Base-by-base conservation (phyloP, 768 basidiomycete genomes). In the Trametes sanguinea region DNA sequence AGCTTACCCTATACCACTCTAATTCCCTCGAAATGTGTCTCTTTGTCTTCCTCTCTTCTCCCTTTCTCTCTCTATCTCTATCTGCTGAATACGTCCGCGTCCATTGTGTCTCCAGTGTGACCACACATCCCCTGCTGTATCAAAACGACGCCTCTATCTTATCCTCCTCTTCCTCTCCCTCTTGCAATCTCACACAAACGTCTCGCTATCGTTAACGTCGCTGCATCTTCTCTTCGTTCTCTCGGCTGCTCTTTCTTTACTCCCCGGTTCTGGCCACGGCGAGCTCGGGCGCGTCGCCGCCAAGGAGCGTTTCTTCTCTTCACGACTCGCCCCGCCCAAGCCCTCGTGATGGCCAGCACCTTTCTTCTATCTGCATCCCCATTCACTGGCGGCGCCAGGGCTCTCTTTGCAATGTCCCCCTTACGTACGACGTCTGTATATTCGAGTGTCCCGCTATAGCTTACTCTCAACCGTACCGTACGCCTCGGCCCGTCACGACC, bases 151-250 rank as follows among this genome's bases (percentile, higher is more conserved):
- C 58, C 53, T 52, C 50, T 59, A 33, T 32, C 27, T 22, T 55
- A n/a, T 46, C 40, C 32, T 39, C 30, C 44, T 27, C 39, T 48
- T 11, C 32, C 45, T 42, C 54, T 37, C 40, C 22, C 32, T 43
- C 56, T 48, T 46, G 37, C 51, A 13, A 11, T 50, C 48, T 50
- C 48, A 32, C 48, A 30, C 29, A 55, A 59, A 6, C 42, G 42
- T 14, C 57, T 63, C 54, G 62, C 53, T 63, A 60, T 60, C 54
- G 57, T 60, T 59, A 59, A 59, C 57, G 47, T 37, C 35, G 35
- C 35, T 37, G 35, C 6, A 50, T 50, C 48, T 44, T 56, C 48
- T 50, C 48, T 56, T 56, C 50, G 39, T 40, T 35, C 42, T 58
- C 40, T 13, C 16, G 10, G 14, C 33, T n/a, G 32, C 35, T 14